Conservation (phyloP, 2,329 filamentous ascomycete genomes). For the Cytospora piceae region DNA sequence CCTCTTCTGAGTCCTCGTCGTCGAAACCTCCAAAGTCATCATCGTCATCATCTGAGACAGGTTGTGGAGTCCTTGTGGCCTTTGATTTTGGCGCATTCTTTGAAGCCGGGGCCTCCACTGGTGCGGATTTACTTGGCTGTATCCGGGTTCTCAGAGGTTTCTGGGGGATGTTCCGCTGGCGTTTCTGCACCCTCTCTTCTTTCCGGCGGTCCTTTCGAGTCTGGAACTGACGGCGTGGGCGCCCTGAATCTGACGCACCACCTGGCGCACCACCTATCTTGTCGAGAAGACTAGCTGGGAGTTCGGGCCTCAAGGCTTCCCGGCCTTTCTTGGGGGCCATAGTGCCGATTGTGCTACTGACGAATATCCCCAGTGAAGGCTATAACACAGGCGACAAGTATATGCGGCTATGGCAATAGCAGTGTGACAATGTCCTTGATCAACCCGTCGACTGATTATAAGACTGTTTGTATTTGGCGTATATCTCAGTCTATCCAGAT, state of each 20-base stretch:
- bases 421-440: not conserved
- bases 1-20: constrained; percentile 30
- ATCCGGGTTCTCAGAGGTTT: not conserved
- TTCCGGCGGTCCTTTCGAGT: constrained; percentile 69
- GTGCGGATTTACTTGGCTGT: constrained; percentile 3
- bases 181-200: constrained; percentile 63
- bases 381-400: not conserved
- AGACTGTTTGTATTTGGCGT: not conserved
- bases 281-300: constrained; percentile 49
- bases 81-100: not conserved
- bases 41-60: constrained; percentile 36
- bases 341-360: not conserved
- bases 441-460: not conserved
- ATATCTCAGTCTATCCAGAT: not conserved
- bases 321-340: constrained; percentile 35
- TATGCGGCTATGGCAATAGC: not conserved
- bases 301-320: constrained; percentile 37
- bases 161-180: constrained; percentile 39
- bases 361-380: constrained; percentile 30
- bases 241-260: constrained; percentile 24
- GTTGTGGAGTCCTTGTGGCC: constrained; percentile 21
- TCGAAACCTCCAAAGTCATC: constrained; percentile 30
- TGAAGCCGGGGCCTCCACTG: not conserved
- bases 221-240: constrained; percentile 27
- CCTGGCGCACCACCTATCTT: constrained; percentile 42